Conservation (phyloP, 768 basidiomycete genomes). For the Cyathus striatus region DNA sequence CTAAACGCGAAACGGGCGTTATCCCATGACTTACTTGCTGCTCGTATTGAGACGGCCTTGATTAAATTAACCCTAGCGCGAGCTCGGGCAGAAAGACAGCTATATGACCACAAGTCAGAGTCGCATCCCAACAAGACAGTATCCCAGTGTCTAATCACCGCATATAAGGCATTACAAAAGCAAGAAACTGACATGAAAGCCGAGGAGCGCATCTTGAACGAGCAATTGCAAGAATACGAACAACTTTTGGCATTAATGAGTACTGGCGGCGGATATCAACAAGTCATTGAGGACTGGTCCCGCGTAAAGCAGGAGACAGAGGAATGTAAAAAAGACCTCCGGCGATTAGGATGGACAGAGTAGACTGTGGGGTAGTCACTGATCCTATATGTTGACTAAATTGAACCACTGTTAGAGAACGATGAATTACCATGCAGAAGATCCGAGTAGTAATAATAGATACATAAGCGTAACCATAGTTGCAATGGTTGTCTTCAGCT, state of each 20-base stretch:
- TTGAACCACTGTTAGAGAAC: too few relatives aligned
- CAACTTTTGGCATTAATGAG: conserved; percentile 35
- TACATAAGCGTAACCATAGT: too few relatives aligned
- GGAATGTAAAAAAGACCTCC: conserved; percentile 43
- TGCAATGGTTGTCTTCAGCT: too few relatives aligned
- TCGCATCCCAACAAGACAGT: conserved; percentile 16
- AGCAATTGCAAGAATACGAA: conserved; percentile 36
- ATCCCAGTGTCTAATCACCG: conserved; percentile 23
- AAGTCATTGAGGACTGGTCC: conserved; percentile 44
- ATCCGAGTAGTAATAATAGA: too few relatives aligned
- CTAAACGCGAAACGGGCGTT: conserved; percentile 25
- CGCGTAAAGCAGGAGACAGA: conserved; percentile 42
- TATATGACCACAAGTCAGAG: conserved; percentile 31
- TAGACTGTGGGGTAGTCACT: too few relatives aligned
- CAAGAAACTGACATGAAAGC: conserved; percentile 29
- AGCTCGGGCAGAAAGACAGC: conserved; percentile 26
- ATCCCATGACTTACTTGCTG: conserved; percentile 31
- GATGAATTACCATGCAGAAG: too few relatives aligned
- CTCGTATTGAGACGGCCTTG: conserved; percentile 41
- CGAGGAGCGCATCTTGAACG: conserved; percentile 31
- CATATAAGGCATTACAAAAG: conserved; percentile 23
- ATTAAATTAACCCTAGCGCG: conserved; percentile 44
- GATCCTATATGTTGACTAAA: too few relatives aligned
- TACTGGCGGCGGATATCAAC: conserved; percentile 35
- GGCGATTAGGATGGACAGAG: conserved; percentile 47